These are phyloP conservation scores for Saxophila tyrrhenica DNA, from an alignment of 495 filamentous ascomycete species.

Conservation along the genomic window DNA sequence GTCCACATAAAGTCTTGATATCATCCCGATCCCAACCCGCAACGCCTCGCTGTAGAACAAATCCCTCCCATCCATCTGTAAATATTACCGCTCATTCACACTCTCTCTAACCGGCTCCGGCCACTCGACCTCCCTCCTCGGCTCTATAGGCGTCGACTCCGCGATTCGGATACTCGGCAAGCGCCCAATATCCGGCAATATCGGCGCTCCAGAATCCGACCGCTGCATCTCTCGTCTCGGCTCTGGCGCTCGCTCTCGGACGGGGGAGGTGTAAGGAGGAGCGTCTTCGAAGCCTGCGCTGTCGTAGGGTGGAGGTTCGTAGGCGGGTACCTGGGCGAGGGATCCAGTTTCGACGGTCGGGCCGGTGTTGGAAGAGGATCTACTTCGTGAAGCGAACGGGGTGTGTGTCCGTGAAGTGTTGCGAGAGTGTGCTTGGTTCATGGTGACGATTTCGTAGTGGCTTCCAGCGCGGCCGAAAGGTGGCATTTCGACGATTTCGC, in stretches of 20 bases:
- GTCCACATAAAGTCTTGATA: not conserved
- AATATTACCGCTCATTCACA: not conserved
- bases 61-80: not conserved
- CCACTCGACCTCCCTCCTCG: not conserved
- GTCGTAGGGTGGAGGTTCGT: slow-evolving; percentile 18
- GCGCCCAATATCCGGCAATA: slow-evolving; percentile 13
- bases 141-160: slow-evolving; percentile 14
- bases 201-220: slow-evolving; percentile 10
- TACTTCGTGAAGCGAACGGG: slow-evolving; percentile 2
- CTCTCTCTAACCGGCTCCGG: slow-evolving; percentile 4
- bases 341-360: slow-evolving; percentile 8
- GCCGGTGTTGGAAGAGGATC: slow-evolving; percentile 5
- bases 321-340: slow-evolving; percentile 1
- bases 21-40: not conserved
- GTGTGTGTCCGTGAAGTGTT: slow-evolving; percentile 3
- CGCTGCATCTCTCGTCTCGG: not conserved
- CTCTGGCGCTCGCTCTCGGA: slow-evolving; percentile 5
- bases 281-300: slow-evolving; percentile 18
- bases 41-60: not conserved
- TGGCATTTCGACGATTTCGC: slow-evolving; percentile 9
- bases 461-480: slow-evolving; percentile 14
- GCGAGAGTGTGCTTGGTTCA: slow-evolving; percentile 15
- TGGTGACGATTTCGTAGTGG: slow-evolving; percentile 14
- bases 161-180: slow-evolving; percentile 19
- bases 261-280: slow-evolving; percentile 22